Conservation (phyloP, 441 rosid genomes). For the Euphorbia corollata region DNA sequence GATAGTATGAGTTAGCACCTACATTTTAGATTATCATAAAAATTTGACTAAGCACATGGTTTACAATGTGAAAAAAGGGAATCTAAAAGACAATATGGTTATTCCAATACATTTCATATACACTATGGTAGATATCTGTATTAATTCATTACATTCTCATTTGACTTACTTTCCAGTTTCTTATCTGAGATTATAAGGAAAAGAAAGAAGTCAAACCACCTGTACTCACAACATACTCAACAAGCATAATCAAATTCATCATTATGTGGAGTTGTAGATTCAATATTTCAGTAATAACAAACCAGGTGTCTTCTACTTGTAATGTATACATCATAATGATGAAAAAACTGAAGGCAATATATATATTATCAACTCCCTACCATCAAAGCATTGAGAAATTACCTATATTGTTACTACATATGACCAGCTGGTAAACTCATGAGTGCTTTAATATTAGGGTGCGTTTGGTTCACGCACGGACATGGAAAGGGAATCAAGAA, state of each 20-base stretch:
- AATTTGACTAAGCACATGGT: background rate
- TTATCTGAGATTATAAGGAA: background rate
- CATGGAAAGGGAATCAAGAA: too few species aligned
- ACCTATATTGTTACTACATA: background rate
- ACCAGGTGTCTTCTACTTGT: background rate
- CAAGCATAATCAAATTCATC: background rate
- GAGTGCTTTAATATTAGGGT: background rate
- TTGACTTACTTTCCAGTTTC: background rate
- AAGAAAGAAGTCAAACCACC: background rate
- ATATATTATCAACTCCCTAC: background rate
- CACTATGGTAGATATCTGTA: background rate
- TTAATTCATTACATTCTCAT: background rate
- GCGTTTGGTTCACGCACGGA: too few species aligned
- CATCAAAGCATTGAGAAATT: background rate
- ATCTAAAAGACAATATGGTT: background rate
- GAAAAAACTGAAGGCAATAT: background rate
- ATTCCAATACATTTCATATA: background rate
- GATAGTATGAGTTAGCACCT: background rate
- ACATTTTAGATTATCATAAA: background rate
- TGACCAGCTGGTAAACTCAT: background rate
- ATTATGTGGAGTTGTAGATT: background rate
- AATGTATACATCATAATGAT: background rate
- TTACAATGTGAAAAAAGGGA: background rate
- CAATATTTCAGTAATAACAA: background rate
- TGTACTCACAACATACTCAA: background rate